A percentile compares a stretch with the other conserved stretches of the same genome.
Evolutionary conservation across 352 stramenopile species (phyloP).

Genomic region (Elongisporangium senticosum): DNA sequence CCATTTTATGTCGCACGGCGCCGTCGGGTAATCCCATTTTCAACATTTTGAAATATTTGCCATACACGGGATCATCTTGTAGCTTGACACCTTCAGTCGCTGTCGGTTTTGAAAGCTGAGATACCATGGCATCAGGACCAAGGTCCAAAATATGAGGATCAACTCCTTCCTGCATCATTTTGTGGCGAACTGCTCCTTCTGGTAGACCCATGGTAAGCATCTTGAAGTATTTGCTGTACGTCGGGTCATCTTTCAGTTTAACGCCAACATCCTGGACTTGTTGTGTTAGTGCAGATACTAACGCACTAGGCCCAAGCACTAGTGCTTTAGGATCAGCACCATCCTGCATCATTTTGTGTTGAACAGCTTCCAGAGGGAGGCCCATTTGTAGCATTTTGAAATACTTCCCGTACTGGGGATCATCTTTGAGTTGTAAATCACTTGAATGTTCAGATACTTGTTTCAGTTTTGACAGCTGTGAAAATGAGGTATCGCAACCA

Average conservation of each 20-base stretch:
- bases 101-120: constrained; percentile 17
- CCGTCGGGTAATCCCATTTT: constrained; percentile 86
- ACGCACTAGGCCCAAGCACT: constrained; percentile 43
- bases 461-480: constrained; percentile 9
- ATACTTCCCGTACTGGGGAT: constrained; percentile 75
- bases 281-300: constrained; percentile 27
- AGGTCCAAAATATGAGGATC: constrained; percentile 55
- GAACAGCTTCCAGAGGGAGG: constrained; percentile 70
- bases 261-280: neutral
- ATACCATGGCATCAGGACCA: constrained; percentile 41
- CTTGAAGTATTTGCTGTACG: constrained; percentile 87
- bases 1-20: constrained; percentile 84
- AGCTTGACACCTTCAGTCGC: constrained; percentile 30
- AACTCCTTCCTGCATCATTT: constrained; percentile 62
- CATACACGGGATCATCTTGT: constrained; percentile 51
- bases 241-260: constrained; percentile 31
- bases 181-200: constrained; percentile 77
- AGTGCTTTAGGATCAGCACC: constrained; percentile 43
- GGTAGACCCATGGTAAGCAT: constrained; percentile 91
- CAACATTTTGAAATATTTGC: constrained; percentile 93
- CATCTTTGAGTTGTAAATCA: constrained; percentile 19
- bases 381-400: constrained; percentile 94
- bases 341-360: constrained; percentile 77
- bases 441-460: neutral
- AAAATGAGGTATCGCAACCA: constrained; percentile 26